Conservation (phyloP, 805 yeast genomes). For the Teunomyces stri region DNA sequence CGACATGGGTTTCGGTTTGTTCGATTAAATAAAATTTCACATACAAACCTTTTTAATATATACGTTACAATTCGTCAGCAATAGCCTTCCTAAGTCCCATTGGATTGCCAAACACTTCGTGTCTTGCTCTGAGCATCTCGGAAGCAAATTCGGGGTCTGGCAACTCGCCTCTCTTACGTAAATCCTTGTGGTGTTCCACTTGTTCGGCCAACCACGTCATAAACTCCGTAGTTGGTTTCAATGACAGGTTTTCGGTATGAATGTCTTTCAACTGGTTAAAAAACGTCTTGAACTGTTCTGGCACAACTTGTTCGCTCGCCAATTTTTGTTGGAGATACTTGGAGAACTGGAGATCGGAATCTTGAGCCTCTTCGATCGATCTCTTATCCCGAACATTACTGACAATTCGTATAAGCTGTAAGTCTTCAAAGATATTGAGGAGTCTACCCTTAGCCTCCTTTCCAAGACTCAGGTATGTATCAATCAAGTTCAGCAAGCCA, state of each 20-base stretch:
- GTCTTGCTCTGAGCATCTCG: conserved; percentile 47
- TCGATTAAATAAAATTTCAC: conserved; percentile 20
- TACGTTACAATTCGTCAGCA: conserved; percentile 46
- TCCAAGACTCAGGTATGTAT: conserved; percentile 26
- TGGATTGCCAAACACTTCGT: conserved; percentile 75
- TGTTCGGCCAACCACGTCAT: conserved; percentile 62
- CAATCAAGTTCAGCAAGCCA: conserved; percentile 25
- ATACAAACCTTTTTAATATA: conserved; percentile 3
- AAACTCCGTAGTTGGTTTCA: conserved; percentile 42
- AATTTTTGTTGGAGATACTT: conserved; percentile 35
- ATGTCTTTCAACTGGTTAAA: conserved; percentile 26
- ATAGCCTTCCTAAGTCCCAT: conserved; percentile 62
- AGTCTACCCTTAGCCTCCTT: conserved; percentile 35
- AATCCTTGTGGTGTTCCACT: conserved; percentile 22
- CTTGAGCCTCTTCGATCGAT: conserved; percentile 14
- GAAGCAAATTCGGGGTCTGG: conserved; percentile 38
- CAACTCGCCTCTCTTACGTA: conserved; percentile 26
- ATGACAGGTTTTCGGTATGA: conserved; percentile 27
- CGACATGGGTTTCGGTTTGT: conserved; percentile 34
- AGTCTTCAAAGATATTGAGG: conserved; percentile 48
- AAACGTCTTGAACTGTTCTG: conserved; percentile 7
- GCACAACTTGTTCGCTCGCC: conserved; percentile 13
- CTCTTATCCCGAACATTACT: conserved; percentile 13
- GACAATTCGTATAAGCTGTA: conserved; percentile 18
- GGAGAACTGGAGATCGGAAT: conserved; percentile 33